Conservation (phyloP, 345 rosid species). For the Nephelium lappaceum region DNA sequence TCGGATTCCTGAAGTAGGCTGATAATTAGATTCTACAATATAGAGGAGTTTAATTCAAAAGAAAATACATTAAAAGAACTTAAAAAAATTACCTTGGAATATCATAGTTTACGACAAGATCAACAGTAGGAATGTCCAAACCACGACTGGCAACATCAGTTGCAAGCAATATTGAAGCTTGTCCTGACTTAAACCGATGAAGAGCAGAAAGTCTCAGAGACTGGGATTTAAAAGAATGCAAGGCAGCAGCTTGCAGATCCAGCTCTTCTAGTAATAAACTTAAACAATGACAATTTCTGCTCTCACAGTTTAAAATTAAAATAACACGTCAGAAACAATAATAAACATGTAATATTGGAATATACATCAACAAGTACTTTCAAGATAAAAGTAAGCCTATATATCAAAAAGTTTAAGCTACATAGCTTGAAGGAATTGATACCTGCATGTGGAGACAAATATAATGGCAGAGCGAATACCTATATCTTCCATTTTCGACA, state of each 20-base stretch:
- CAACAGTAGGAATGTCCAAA: constrained; percentile 95
- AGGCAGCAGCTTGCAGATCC: constrained; percentile 68
- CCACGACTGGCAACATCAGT: constrained; percentile 99
- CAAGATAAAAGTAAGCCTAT: not conserved
- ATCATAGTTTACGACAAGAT: constrained; percentile 91
- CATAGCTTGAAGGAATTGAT: constrained; percentile 10
- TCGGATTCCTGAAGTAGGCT: constrained; percentile 57
- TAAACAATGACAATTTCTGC: constrained; percentile 76
- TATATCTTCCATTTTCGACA: constrained; percentile 84
- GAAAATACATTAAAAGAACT: constrained; percentile 1
- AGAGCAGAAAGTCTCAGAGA: constrained; percentile 75
- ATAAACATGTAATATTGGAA: not conserved
- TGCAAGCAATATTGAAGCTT: constrained; percentile 71
- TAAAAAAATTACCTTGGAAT: constrained; percentile 67
- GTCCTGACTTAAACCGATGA: constrained; percentile 84
- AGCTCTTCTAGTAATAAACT: constrained; percentile 86
- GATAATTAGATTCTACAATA: constrained; percentile 12
- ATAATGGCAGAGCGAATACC: constrained; percentile 87
- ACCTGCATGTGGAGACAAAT: constrained; percentile 98
- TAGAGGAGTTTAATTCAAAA: not conserved
- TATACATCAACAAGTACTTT: not conserved
- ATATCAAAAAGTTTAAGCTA: not conserved
- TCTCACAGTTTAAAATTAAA: constrained; percentile 23
- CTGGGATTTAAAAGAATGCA: constrained; percentile 86
- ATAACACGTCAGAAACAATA: not conserved